Evolutionary conservation across 805 yeast genomes (phyloP).

Genomic region (Starmerella apis): DNA sequence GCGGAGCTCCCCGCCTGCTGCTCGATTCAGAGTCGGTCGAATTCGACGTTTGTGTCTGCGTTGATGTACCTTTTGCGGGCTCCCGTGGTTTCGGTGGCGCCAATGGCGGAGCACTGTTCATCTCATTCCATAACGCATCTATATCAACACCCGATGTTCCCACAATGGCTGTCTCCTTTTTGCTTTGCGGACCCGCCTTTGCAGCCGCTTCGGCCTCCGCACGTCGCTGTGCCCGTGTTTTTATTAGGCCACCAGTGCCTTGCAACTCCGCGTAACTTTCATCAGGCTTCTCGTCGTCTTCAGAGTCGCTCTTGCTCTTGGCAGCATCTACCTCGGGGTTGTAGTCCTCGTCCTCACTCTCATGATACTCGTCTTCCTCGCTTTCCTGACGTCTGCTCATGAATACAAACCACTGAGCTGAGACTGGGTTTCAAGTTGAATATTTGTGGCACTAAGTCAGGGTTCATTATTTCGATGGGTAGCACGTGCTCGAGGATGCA

Average conservation of each 20-base stretch:
- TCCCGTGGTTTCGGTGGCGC: too few relatives aligned
- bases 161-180: constrained; percentile 14
- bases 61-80: too few relatives aligned
- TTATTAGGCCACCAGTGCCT: constrained; percentile 53
- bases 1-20: too few relatives aligned
- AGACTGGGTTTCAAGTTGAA: too few relatives aligned
- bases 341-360: constrained; percentile 51
- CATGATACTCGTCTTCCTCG: constrained; percentile 38
- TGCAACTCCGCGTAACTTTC: constrained; percentile 45
- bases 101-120: constrained; percentile 33
- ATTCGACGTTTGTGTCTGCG: too few relatives aligned
- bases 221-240: constrained; percentile 55
- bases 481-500: background rate
- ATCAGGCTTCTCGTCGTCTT: constrained; percentile 34
- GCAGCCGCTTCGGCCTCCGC: constrained; percentile 23
- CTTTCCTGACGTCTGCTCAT: constrained; percentile 1
- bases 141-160: constrained; percentile 36
- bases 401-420: too few relatives aligned
- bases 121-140: constrained; percentile 45
- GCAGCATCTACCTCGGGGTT: constrained; percentile 33
- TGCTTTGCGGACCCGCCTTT: background rate
- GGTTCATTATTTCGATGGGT: too few relatives aligned
- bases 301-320: constrained; percentile 28
- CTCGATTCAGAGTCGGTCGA: too few relatives aligned
- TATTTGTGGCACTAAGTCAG: background rate